Evolutionary conservation across 2,329 filamentous ascomycete species (phyloP), one percentile per base, ranked within the genome.

Genomic region (Truncatella angustata): DNA sequence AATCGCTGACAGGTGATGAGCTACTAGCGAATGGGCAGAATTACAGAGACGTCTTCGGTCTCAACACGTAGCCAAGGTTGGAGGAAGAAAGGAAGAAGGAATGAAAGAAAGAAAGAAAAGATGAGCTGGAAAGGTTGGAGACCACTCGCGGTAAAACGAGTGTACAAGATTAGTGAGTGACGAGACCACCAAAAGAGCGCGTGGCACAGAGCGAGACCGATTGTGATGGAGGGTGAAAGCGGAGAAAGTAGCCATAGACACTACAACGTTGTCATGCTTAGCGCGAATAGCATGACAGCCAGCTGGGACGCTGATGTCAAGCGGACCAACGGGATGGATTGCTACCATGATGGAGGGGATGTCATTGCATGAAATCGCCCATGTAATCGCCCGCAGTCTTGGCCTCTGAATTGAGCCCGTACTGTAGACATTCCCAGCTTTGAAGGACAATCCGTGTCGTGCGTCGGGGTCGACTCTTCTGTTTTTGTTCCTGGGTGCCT

Each of bases 121-220:
- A 24, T 26, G 28, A 44, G 28, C 14, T 32, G 28, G 24, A 44
- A 26, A 44, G 24, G 40, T 44, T 44, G 40, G 24, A 44, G 40
- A 44, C 24, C 18, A 14, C 21, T 44, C 40, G 40, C 40, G n/a
- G 23, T 44, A 23, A 23, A 24, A 28, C 24, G 23, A 23, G 18
- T 44, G 28, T 40, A 21, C 7, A 44, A 44, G 40, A 44, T 44
- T 23, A 26, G 40, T n/a, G n/a, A n/a, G n/a, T n/a, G n/a, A n/a
- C n/a, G n/a, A n/a, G n/a, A n/a, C n/a, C n/a, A 40, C 37, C 37
- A 11, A 44, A 24, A 16, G 11, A 16, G 23, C 21, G 21, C 24
- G 23, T 20, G 20, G 24, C 14, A 9, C 20, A 44, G 40, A 44
- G 4, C 20, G 21, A 21, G 23, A 21, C 40, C 21, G 21, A 23